Evolutionary conservation across 1,139 yeast genomes (phyloP).

Genomic region (Debaryomyces nepalensis): DNA sequence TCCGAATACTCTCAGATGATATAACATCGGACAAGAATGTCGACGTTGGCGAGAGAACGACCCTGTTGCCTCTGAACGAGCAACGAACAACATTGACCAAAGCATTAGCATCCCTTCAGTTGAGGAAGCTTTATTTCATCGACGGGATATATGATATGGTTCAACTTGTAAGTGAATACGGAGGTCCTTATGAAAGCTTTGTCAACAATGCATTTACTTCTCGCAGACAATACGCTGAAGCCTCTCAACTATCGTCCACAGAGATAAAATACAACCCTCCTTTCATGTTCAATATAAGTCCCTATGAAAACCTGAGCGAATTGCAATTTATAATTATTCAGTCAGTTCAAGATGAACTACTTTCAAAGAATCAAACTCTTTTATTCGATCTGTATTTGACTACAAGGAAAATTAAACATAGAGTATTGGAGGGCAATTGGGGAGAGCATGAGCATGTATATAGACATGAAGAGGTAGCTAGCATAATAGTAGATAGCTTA

Average conservation of each 20-base stretch:
- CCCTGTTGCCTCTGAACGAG: background rate
- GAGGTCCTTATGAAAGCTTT: constrained; percentile 33
- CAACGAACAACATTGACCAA: constrained; percentile 1
- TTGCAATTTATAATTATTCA: constrained; percentile 27
- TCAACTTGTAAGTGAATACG: constrained; percentile 40
- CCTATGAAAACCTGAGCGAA: background rate
- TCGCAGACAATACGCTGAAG: constrained; percentile 24
- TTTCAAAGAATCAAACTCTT: constrained; percentile 31
- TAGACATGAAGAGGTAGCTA: constrained; percentile 26
- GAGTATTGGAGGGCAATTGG: constrained; percentile 26
- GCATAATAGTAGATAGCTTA: constrained; percentile 14
- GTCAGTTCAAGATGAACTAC: constrained; percentile 41
- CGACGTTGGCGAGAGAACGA: background rate
- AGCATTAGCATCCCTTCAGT: background rate
- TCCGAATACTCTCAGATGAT: background rate
- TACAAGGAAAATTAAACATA: constrained; percentile 11
- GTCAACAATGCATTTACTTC: constrained; percentile 39
- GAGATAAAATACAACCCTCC: background rate
- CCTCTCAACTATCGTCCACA: constrained; percentile 31
- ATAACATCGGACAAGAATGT: background rate
- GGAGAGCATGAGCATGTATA: constrained; percentile 44
- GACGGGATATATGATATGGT: constrained; percentile 47
- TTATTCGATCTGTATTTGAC: constrained; percentile 24
- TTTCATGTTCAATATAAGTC: background rate
- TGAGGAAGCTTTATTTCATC: constrained; percentile 27